These are phyloP conservation scores for Rhizophora mangle DNA, from an alignment of 345 rosid genomes.

Conservation along the genomic window DNA sequence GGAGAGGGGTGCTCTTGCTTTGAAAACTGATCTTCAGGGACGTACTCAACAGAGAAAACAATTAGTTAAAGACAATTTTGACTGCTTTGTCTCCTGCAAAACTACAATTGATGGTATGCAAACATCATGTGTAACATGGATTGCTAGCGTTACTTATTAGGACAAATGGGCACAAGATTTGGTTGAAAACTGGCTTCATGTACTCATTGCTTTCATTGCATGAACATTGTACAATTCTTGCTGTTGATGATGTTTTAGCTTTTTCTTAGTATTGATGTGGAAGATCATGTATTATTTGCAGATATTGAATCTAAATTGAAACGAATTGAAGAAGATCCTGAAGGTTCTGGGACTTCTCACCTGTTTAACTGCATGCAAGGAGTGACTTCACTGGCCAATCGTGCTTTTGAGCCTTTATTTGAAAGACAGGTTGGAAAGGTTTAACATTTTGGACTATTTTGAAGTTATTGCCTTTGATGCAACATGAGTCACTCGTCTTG, in stretches of 20 bases:
- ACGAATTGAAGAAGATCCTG: constrained; percentile 94
- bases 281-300: constrained; percentile 22
- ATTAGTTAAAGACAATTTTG: constrained; percentile 94
- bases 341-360: constrained; percentile 89
- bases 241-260: background rate
- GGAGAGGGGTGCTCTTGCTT: constrained; percentile 89
- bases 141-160: constrained; percentile 11
- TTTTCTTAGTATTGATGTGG: constrained; percentile 21
- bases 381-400: constrained; percentile 72
- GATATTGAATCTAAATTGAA: constrained; percentile 94
- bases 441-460: constrained; percentile 8
- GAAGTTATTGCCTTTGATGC: constrained; percentile 1
- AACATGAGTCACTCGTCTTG: constrained; percentile 1
- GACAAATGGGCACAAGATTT: constrained; percentile 7
- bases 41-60: constrained; percentile 89
- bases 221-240: background rate
- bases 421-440: constrained; percentile 83
- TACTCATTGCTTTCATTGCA: constrained; percentile 5
- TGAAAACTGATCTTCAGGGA: constrained; percentile 92
- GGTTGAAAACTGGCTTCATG: constrained; percentile 13
- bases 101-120: constrained; percentile 94
- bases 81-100: constrained; percentile 99
- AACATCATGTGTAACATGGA: constrained; percentile 10
- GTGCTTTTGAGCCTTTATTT: constrained; percentile 88
- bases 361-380: constrained; percentile 76